A percentile compares a stretch with the other conserved stretches of the same genome.
phyloP scores from a whole-genome alignment of 139 green algal genomes.

The Coccomyxa sp. region DNA sequence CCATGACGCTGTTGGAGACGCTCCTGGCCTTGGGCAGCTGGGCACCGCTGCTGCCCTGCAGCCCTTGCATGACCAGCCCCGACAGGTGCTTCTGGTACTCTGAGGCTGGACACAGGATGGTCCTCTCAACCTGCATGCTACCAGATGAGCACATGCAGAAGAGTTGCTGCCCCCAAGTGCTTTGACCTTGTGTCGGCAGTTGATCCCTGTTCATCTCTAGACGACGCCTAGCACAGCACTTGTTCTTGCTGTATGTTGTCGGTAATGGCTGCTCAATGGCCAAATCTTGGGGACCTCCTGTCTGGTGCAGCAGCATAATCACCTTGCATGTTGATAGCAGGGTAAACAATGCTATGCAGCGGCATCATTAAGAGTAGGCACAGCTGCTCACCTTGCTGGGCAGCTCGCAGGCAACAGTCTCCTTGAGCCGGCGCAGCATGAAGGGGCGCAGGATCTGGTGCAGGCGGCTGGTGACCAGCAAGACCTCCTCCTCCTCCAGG shows the following conservation, averaged over 20 bases:
- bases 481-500: constrained; percentile 82
- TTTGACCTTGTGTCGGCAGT: not conserved
- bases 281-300: not conserved
- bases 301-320: not conserved
- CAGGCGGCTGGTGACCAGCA: constrained; percentile 86
- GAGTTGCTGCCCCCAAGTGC: too few relatives aligned
- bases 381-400: constrained; percentile 50
- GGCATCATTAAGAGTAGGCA: not conserved
- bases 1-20: constrained; percentile 61
- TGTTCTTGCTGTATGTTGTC: not conserved
- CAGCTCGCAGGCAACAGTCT: constrained; percentile 52
- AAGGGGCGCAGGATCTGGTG: constrained; percentile 82
- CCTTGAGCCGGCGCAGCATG: constrained; percentile 70
- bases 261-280: not conserved
- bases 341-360: not conserved
- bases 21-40: not conserved
- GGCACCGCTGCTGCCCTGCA: not conserved
- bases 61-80: constrained; percentile 2
- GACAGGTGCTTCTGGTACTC: constrained; percentile 35
- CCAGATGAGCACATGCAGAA: too few relatives aligned
- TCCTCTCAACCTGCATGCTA: constrained; percentile 25
- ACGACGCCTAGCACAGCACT: not conserved
- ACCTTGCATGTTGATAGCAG: too few relatives aligned
- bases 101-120: constrained; percentile 25
- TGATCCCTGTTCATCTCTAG: not conserved